Conservation (phyloP, 2,329 filamentous ascomycete genomes). For the Cryphonectria nitschkei region DNA sequence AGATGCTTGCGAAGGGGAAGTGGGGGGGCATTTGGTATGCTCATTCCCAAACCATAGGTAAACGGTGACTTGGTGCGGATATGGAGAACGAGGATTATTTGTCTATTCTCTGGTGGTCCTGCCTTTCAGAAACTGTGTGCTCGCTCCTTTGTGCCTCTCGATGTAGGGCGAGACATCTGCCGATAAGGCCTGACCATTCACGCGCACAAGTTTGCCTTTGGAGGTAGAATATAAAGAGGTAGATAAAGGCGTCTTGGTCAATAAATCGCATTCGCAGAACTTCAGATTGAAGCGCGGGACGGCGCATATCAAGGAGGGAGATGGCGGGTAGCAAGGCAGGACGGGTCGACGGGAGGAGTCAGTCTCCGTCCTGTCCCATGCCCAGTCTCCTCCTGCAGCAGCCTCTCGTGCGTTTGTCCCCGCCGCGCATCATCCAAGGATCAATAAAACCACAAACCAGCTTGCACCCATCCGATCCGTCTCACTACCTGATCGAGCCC, state of each 20-base stretch:
- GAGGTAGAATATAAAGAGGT: background rate
- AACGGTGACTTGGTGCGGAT: background rate
- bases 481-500: constrained; percentile 22
- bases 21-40: background rate
- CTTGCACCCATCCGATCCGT: constrained; percentile 21
- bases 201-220: background rate
- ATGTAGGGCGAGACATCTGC: background rate
- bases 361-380: background rate
- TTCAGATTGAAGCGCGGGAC: constrained; percentile 7
- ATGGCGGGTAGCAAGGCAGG: background rate
- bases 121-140: background rate
- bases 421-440: constrained; percentile 1
- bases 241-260: background rate
- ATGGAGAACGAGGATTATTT: background rate
- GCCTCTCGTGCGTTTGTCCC: constrained; percentile 4
- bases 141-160: background rate
- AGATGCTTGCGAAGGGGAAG: background rate
- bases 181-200: background rate
- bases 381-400: constrained; percentile 5
- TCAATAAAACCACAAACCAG: constrained; percentile 17
- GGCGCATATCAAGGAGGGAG: background rate
- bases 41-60: background rate
- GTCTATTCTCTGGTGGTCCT: background rate
- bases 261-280: constrained; percentile 18
- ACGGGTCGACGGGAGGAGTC: background rate